Evolutionary conservation across 495 filamentous ascomycete species (phyloP), one percentile per base, ranked within the genome.

Genomic region (Aspergillus heteromorphus): DNA sequence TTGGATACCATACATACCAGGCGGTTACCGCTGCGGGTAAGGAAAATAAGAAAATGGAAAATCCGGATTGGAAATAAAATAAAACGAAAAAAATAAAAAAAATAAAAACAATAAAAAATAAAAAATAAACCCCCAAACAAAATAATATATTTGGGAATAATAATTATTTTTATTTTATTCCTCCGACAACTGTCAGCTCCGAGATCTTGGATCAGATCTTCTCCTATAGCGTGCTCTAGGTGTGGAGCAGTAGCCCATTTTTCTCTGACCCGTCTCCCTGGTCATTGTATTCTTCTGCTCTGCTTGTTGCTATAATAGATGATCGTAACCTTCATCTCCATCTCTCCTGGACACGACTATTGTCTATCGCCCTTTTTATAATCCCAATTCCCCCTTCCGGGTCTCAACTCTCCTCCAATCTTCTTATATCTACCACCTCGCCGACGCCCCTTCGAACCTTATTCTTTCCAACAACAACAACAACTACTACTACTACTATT

Each of bases 151-250:
- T 38, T 40, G 50, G 40, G 30, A 45, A 18, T 53, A 41, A 23
- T 25, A 49, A 40, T 45, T 49, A 47, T 55, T 57, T 51, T 51
- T 50, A 41, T 54, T n/a, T n/a, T 48, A 57, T 64, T 60, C 61
- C 56, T 65, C 59, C 63, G 63, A 65, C 58, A 72, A 72, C 66
- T 73, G 71, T 74, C 70, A 74, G 68, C 69, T 74, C 69, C 69
- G 63, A 74, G 71, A 74, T 74, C 71, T 72, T 72, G 68, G 71
- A 70, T 74, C 71, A 70, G 71, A 74, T 74, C 71, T 72, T 73
- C 69, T 68, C 60, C 56, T 64, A 72, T 73, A 69, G 69, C 67
- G 67, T 71, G 71, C 64, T 66, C 61, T 34, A 53, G 45, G 61
- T 59, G 67, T 70, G 65, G 65, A 67, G 61, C 66, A 55, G 53